These are phyloP conservation scores for Coniochaeta hoffmannii DNA, from an alignment of 2,329 filamentous ascomycete species.

Conservation along the genomic window DNA sequence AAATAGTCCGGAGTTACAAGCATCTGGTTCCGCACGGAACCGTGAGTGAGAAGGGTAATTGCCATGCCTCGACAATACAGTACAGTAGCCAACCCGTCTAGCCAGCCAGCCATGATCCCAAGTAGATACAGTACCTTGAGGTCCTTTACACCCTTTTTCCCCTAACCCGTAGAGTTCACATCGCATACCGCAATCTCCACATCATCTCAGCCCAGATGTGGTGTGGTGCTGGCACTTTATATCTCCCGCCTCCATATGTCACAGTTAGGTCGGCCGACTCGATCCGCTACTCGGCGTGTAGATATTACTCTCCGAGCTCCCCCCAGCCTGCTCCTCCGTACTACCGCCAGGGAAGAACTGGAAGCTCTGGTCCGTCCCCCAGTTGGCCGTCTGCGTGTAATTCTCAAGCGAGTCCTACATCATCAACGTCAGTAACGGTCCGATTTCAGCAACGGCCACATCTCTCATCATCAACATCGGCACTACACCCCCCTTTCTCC, in stretches of 20 bases:
- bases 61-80: not conserved
- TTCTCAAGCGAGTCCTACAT: slow-evolving; percentile 47
- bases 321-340: slow-evolving; percentile 4
- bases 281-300: not conserved
- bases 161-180: not conserved
- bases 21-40: not conserved
- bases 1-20: too few relatives aligned
- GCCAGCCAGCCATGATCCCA: not conserved
- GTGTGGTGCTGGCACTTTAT: too few relatives aligned
- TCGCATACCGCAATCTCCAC: too few relatives aligned
- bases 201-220: too few relatives aligned
- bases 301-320: slow-evolving; percentile 4
- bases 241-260: not conserved
- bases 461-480: too few relatives aligned
- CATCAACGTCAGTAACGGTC: slow-evolving; percentile 16
- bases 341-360: slow-evolving; percentile 37
- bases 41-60: not conserved
- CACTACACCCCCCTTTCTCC: too few relatives aligned
- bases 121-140: not conserved
- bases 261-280: not conserved
- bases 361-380: slow-evolving; percentile 44
- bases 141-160: not conserved
- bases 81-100: not conserved
- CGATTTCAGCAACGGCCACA: too few relatives aligned
- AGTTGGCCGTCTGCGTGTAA: slow-evolving; percentile 47